phyloP scores from a whole-genome alignment of 2,329 filamentous ascomycete species.

The Ustilaginoidea virens region DNA sequence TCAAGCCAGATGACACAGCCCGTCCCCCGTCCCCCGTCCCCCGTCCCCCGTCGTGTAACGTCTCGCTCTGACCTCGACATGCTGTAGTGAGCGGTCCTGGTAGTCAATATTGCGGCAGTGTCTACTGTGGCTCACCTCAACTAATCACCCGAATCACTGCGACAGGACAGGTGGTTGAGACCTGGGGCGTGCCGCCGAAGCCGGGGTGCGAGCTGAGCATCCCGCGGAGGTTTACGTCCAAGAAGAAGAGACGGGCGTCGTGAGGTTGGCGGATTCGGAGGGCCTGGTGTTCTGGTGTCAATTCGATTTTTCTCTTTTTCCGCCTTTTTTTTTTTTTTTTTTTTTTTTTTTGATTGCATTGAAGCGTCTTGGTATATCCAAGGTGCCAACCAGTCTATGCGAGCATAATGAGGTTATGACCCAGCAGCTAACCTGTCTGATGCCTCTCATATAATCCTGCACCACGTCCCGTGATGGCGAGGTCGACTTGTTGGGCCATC shows the following conservation, averaged over 20 bases:
- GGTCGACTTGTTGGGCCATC: too few relatives aligned
- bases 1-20: background rate
- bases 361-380: too few relatives aligned
- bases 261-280: too few relatives aligned
- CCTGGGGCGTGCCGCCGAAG: conserved; percentile 6
- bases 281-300: too few relatives aligned
- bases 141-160: conserved; percentile 1
- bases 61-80: too few relatives aligned
- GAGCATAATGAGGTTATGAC: too few relatives aligned
- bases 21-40: too few relatives aligned
- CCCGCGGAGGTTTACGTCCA: background rate
- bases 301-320: background rate
- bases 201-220: conserved; percentile 3
- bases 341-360: background rate
- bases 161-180: conserved; percentile 4
- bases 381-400: too few relatives aligned
- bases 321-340: background rate
- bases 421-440: too few relatives aligned
- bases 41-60: too few relatives aligned
- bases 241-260: background rate
- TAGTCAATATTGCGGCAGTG: conserved; percentile 5
- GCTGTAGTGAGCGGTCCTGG: conserved; percentile 4
- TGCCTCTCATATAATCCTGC: too few relatives aligned
- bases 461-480: too few relatives aligned
- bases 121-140: conserved; percentile 6